Conservation (phyloP, 345 rosid species). For the Pistacia atlantica region DNA sequence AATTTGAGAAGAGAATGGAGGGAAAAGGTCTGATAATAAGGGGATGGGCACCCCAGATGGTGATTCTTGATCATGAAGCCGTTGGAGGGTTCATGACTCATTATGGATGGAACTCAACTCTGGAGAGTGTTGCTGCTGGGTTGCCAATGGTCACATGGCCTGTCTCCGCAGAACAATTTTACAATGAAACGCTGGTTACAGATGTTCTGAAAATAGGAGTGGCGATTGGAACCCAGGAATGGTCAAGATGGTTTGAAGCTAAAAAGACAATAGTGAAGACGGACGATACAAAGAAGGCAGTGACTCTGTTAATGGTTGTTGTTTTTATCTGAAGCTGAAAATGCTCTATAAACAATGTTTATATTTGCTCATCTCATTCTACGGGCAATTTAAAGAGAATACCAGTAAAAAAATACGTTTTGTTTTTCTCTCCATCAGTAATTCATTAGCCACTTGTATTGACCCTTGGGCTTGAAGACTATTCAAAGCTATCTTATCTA, state of each 20-base stretch:
- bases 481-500: too few relatives aligned
- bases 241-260: slow-evolving; percentile 24
- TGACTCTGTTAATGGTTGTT: background rate
- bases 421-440: too few relatives aligned
- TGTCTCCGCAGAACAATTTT: slow-evolving; percentile 44
- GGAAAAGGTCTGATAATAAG: slow-evolving; percentile 44
- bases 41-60: slow-evolving; percentile 61
- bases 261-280: slow-evolving; percentile 2
- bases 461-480: too few relatives aligned
- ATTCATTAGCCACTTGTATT: too few relatives aligned
- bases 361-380: too few relatives aligned
- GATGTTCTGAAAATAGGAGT: slow-evolving; percentile 40
- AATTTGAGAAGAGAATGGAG: slow-evolving; percentile 34
- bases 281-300: slow-evolving; percentile 3
- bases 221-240: slow-evolving; percentile 32
- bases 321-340: too few relatives aligned
- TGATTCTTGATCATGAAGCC: slow-evolving; percentile 52
- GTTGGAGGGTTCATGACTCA: slow-evolving; percentile 52
- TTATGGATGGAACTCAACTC: slow-evolving; percentile 55
- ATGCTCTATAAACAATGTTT: too few relatives aligned
- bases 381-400: too few relatives aligned
- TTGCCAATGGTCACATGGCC: slow-evolving; percentile 61
- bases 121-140: slow-evolving; percentile 48
- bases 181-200: slow-evolving; percentile 48
- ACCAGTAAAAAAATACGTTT: too few relatives aligned